A percentile compares a stretch with the other conserved stretches of the same genome.
These are phyloP conservation scores for Arthonia radiata DNA, from an alignment of 495 filamentous ascomycete species.

Conservation along the genomic window DNA sequence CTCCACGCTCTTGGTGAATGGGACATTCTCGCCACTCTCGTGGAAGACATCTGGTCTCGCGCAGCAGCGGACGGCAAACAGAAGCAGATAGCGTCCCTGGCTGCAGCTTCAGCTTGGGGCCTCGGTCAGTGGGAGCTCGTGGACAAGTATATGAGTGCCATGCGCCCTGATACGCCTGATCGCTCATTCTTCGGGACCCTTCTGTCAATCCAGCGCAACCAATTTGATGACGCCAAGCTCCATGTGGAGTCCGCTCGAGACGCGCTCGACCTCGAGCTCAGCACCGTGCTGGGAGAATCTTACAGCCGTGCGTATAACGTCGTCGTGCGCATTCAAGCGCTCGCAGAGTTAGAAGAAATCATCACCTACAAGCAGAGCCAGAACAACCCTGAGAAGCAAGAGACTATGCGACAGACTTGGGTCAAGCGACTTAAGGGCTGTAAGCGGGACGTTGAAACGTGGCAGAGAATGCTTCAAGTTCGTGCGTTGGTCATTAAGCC, in stretches of 20 bases:
- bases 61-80: slow-evolving; percentile 54
- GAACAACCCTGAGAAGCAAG: slow-evolving; percentile 56
- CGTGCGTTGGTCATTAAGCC: slow-evolving; percentile 75
- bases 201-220: slow-evolving; percentile 76
- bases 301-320: slow-evolving; percentile 93
- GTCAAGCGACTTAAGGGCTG: slow-evolving; percentile 83
- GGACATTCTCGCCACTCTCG: slow-evolving; percentile 69
- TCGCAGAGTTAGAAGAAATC: slow-evolving; percentile 93
- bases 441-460: slow-evolving; percentile 91
- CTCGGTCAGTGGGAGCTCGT: slow-evolving; percentile 90
- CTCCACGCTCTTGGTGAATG: slow-evolving; percentile 91
- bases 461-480: slow-evolving; percentile 94
- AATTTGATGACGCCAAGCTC: slow-evolving; percentile 61
- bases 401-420: slow-evolving; percentile 80
- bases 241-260: slow-evolving; percentile 84
- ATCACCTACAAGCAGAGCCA: slow-evolving; percentile 85
- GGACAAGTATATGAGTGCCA: slow-evolving; percentile 83
- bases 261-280: slow-evolving; percentile 82
- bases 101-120: slow-evolving; percentile 94
- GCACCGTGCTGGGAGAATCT: slow-evolving; percentile 79
- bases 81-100: slow-evolving; percentile 68
- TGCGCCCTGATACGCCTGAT: slow-evolving; percentile 82
- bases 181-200: slow-evolving; percentile 94
- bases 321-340: slow-evolving; percentile 92
- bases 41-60: slow-evolving; percentile 79